Evolutionary conservation across 208 protist species (phyloP).

Genomic region (Ichthyophonus hoferi): DNA sequence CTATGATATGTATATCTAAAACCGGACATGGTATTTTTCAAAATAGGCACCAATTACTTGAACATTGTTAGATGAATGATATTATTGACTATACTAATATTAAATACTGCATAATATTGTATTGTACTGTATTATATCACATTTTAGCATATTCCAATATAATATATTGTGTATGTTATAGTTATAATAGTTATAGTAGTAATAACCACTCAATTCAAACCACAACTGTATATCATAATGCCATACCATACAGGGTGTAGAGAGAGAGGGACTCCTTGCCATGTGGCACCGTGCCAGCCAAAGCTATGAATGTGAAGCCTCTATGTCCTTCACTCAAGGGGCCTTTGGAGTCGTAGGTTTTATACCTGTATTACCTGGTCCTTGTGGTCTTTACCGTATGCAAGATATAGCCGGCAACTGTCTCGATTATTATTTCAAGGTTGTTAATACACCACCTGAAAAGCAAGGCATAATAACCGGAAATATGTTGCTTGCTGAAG

Average conservation of each 20-base stretch:
- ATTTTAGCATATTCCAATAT: no score
- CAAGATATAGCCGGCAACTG: not conserved
- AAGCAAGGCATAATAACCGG: not conserved
- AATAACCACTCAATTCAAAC: no score
- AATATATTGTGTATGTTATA: no score
- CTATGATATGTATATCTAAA: no score
- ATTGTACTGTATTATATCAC: no score
- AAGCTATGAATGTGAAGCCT: slow-evolving; percentile 18
- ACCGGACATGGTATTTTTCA: no score
- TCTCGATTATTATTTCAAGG: slow-evolving; percentile 30
- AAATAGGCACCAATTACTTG: no score
- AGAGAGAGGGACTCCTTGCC: not conserved
- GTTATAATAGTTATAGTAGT: no score
- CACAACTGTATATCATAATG: not conserved
- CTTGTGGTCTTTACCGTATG: slow-evolving; percentile 37
- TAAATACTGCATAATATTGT: no score
- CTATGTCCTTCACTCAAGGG: not conserved
- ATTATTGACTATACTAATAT: no score
- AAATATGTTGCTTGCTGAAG: slow-evolving; percentile 30
- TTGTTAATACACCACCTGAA: slow-evolving; percentile 2
- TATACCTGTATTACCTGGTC: slow-evolving; percentile 35
- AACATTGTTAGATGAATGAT: no score
- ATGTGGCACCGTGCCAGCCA: slow-evolving; percentile 27
- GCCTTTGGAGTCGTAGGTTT: slow-evolving; percentile 21
- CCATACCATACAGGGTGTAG: not conserved